Conservation (phyloP, 2,329 filamentous ascomycete species). For the Arthroderma uncinatum region DNA sequence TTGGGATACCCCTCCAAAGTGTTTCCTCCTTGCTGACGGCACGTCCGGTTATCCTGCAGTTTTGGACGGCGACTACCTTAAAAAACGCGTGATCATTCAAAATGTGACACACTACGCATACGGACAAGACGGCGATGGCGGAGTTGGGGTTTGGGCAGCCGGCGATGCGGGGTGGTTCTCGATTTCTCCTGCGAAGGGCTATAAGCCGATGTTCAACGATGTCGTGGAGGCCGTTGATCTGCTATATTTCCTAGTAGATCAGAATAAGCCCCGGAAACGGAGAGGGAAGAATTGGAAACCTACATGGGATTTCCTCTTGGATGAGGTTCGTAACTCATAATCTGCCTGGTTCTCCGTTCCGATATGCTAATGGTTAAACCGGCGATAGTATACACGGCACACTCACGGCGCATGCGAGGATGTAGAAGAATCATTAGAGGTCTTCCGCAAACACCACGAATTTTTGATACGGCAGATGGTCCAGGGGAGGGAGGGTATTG, state of each 20-base stretch:
- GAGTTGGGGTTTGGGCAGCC: constrained; percentile 49
- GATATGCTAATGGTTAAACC: not conserved
- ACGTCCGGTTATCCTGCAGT: constrained; percentile 18
- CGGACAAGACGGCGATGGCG: constrained; percentile 44
- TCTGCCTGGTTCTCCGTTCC: not conserved
- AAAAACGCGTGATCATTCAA: constrained; percentile 37
- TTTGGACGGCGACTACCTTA: constrained; percentile 29
- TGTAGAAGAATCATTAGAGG: constrained; percentile 37
- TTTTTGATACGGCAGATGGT: constrained; percentile 41
- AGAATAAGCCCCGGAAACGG: constrained; percentile 36
- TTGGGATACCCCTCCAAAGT: not conserved
- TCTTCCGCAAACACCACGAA: constrained; percentile 35
- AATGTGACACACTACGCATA: constrained; percentile 41
- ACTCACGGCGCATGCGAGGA: constrained; percentile 34
- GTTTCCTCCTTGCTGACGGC: not conserved
- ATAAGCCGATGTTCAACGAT: constrained; percentile 42
- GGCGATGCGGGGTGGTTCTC: constrained; percentile 53
- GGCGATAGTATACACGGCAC: constrained; percentile 31
- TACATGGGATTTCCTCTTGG: constrained; percentile 29
- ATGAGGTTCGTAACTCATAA: constrained; percentile 25
- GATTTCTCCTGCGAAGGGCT: constrained; percentile 44
- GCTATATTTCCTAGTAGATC: constrained; percentile 52
- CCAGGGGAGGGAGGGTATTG: constrained; percentile 34
- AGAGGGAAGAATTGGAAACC: constrained; percentile 26
- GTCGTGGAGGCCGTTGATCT: constrained; percentile 50